These are phyloP conservation scores for Pelargonium australe DNA, from an alignment of 441 rosid species.

Conservation along the genomic window DNA sequence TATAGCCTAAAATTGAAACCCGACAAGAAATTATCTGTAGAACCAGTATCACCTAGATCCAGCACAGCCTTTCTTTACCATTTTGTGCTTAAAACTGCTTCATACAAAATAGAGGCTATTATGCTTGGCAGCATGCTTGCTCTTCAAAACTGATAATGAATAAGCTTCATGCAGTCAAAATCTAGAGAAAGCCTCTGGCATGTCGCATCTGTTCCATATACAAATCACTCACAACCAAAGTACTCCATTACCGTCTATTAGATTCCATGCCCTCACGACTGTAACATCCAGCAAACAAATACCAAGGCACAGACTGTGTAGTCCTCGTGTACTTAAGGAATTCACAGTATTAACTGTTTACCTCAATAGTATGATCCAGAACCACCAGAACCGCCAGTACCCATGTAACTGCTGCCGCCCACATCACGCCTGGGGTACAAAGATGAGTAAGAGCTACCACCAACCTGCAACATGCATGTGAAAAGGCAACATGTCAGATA, in stretches of 20 bases:
- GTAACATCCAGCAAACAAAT: conserved; percentile 26
- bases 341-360: conserved; percentile 19
- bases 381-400: conserved; percentile 45
- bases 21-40: conserved; percentile 24
- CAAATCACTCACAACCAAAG: conserved; percentile 47
- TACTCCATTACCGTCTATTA: conserved; percentile 29
- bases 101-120: conserved; percentile 32
- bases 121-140: conserved; percentile 28
- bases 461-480: conserved; percentile 45
- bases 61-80: conserved; percentile 20
- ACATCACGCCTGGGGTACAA: conserved; percentile 73
- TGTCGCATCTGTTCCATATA: conserved; percentile 62
- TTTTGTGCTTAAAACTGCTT: conserved; percentile 21
- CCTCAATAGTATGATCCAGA: conserved; percentile 85
- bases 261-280: conserved; percentile 33
- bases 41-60: conserved; percentile 26
- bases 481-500: not conserved
- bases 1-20: conserved; percentile 34
- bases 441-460: conserved; percentile 81
- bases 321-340: conserved; percentile 23
- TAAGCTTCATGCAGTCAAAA: conserved; percentile 43
- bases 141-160: conserved; percentile 29
- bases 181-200: conserved; percentile 48
- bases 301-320: conserved; percentile 18
- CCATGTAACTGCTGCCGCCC: conserved; percentile 76